Base-by-base conservation (phyloP, 2,329 filamentous ascomycete species). In the Fusarium kyushuense region DNA sequence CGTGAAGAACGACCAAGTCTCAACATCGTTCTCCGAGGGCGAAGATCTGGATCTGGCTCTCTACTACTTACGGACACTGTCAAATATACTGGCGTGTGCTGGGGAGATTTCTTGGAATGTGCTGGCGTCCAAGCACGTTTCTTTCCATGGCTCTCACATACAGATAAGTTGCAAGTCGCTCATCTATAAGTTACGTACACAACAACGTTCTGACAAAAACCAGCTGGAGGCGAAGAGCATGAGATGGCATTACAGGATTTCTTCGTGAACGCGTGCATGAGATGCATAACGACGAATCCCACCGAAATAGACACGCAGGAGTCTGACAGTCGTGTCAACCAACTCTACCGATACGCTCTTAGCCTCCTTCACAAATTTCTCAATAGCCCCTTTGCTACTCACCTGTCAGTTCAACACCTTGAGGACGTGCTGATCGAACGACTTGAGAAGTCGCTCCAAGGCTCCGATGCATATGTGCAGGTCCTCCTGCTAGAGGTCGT, bases 401-500 rank as follows among this genome's bases (percentile, higher is more conserved):
- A 84, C 13, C 76, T 94, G 10, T 83, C 85, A 19, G 82, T 84
- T n/a, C 77, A 92, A 11, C 88, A 91, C 55, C 81, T 96, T 12
- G 93, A 96, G 73, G 82, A 87, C 21, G 78, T 87, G 35, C 82
- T 97, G 29, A 90, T 96, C 61, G 87, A 90, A 32, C 86, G 88
- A 66, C 84, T 97, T 8, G 81, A 83, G 29, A 84, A 85, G 72
- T 86, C 89, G 17, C 81, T 93, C 21, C 78, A 84, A 36, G 83
- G 85, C 8, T 80, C 87, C 2, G 92, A 93, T 70, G 86, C 89
- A 30, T 89, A 89, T 53, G 86, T 95, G 2, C 94, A 97, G 73
- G 89, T 91, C 16, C 84, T 93, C 1, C 80, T 97, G 12, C 85
- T 97, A 25, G 92, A 94, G 72, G 89, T 92, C n/a, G 86, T 94